A percentile compares a stretch with the other conserved stretches of the same genome.
Conservation (phyloP, 306 rosid species). For the Quercus glauca region DNA sequence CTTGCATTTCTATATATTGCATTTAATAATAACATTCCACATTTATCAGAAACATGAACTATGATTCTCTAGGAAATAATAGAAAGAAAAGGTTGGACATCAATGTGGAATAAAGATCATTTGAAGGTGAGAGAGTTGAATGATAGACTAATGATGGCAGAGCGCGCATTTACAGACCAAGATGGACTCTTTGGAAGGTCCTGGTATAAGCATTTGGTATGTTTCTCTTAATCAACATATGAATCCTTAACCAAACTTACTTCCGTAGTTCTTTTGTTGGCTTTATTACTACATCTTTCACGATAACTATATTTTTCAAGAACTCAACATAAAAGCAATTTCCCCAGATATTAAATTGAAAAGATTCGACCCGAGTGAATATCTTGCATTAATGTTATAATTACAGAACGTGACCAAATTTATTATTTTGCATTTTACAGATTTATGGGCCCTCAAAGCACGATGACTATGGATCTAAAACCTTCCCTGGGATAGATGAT, state of each 20-base stretch:
- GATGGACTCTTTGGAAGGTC: slow-evolving; percentile 67
- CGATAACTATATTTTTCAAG: not conserved
- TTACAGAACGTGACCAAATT: not conserved
- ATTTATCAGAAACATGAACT: not conserved
- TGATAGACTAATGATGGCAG: slow-evolving; percentile 74
- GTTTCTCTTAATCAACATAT: slow-evolving; percentile 9
- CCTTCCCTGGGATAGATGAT: slow-evolving; percentile 60
- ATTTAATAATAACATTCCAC: not conserved
- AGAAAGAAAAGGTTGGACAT: slow-evolving; percentile 41
- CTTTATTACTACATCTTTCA: not conserved
- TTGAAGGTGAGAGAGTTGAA: slow-evolving; percentile 58
- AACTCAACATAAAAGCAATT: not conserved
- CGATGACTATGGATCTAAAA: slow-evolving; percentile 54
- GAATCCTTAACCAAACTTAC: not conserved
- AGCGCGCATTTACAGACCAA: slow-evolving; percentile 62
- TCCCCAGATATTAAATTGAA: not conserved
- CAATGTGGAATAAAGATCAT: slow-evolving; percentile 34
- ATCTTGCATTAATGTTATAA: not conserved
- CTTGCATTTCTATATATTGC: not conserved
- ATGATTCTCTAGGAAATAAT: slow-evolving; percentile 42
- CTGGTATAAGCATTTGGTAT: slow-evolving; percentile 78
- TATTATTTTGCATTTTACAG: slow-evolving; percentile 27
- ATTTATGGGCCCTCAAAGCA: slow-evolving; percentile 63
- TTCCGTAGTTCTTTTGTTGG: not conserved
- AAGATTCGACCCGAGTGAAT: not conserved